Conservation (phyloP, 2,329 filamentous ascomycete genomes). For the Westerdykella aurantiaca region DNA sequence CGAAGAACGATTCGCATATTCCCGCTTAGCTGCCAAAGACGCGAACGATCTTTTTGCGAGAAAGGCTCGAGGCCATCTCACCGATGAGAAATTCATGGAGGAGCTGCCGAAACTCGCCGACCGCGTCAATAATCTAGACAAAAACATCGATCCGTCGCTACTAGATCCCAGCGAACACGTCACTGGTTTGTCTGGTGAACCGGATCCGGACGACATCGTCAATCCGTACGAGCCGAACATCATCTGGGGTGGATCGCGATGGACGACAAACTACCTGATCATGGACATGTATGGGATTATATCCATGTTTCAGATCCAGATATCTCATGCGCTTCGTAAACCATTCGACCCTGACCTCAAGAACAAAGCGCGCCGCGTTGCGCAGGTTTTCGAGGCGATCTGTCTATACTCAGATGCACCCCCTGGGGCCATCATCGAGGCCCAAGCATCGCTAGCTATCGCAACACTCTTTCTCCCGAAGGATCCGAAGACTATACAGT, state of each 20-base stretch:
- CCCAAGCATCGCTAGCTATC: constrained; percentile 72
- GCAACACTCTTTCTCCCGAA: constrained; percentile 73
- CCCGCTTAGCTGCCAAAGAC: constrained; percentile 71
- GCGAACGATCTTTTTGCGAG: constrained; percentile 72
- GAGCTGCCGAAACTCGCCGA: constrained; percentile 50
- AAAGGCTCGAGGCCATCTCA: constrained; percentile 59
- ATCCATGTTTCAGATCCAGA: constrained; percentile 75
- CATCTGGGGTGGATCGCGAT: constrained; percentile 60
- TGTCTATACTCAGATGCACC: constrained; percentile 65
- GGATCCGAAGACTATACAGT: constrained; percentile 66
- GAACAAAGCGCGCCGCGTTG: constrained; percentile 61
- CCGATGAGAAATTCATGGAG: constrained; percentile 56
- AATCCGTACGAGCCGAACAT: constrained; percentile 67
- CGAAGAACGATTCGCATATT: constrained; percentile 59
- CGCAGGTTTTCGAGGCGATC: constrained; percentile 74
- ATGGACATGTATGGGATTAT: constrained; percentile 74
- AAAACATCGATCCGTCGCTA: constrained; percentile 56
- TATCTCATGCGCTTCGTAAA: constrained; percentile 52
- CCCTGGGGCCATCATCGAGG: constrained; percentile 63
- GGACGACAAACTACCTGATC: constrained; percentile 66
- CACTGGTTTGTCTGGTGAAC: constrained; percentile 54
- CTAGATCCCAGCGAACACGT: constrained; percentile 59
- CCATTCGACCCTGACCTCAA: constrained; percentile 50
- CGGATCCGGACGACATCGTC: constrained; percentile 61
- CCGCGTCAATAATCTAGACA: constrained; percentile 39